These are phyloP conservation scores for Komagataella populi DNA, from an alignment of 805 yeast species.

Conservation along the genomic window DNA sequence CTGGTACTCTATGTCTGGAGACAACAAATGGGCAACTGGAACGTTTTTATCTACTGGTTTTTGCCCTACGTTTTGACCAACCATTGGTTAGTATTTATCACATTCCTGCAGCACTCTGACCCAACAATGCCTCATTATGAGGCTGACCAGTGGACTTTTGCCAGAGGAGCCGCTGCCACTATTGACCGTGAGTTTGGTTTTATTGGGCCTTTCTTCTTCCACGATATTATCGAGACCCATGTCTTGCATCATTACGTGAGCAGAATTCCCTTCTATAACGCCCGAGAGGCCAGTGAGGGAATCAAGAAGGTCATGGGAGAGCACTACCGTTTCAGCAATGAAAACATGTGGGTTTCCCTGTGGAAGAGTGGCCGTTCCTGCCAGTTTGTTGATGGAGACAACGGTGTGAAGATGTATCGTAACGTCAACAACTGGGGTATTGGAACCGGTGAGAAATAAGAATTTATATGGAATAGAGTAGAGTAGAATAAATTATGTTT, in stretches of 20 bases:
- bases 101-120: constrained; percentile 77
- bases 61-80: constrained; percentile 70
- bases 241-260: constrained; percentile 78
- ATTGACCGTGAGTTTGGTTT: constrained; percentile 77
- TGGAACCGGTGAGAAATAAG: neutral
- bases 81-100: constrained; percentile 85
- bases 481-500: neutral
- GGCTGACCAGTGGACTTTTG: constrained; percentile 66
- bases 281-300: constrained; percentile 66
- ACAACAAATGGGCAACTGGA: constrained; percentile 47
- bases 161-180: constrained; percentile 85
- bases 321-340: constrained; percentile 53
- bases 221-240: constrained; percentile 84
- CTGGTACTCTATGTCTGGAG: constrained; percentile 46
- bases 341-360: constrained; percentile 59
- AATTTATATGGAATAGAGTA: constrained; percentile 1
- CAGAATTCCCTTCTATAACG: constrained; percentile 80
- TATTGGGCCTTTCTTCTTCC: constrained; percentile 67
- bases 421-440: constrained; percentile 52
- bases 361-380: constrained; percentile 55
- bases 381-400: constrained; percentile 62
- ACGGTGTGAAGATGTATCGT: constrained; percentile 63
- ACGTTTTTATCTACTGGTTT: constrained; percentile 55
- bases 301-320: constrained; percentile 77
- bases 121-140: constrained; percentile 71